Evolutionary conservation across 148 eudicot species (phyloP).

Genomic region (Chenopodium suecicum): DNA sequence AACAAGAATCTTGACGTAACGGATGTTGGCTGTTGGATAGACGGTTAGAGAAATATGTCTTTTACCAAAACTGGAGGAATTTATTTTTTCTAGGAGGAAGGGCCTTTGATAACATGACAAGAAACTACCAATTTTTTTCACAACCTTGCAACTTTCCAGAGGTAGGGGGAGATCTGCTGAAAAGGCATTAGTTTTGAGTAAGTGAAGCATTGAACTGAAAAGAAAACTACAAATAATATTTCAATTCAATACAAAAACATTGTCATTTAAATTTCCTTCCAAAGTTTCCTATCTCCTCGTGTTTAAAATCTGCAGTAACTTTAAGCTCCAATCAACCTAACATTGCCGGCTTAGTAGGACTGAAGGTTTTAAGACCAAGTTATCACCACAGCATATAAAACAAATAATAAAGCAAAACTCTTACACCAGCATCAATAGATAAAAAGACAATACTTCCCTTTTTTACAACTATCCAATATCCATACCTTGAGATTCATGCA

Average conservation of each 20-base stretch:
- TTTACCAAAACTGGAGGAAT: neutral
- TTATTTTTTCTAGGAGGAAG: neutral
- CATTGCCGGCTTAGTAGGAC: neutral
- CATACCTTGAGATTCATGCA: slow-evolving; percentile 73
- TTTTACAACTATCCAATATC: slow-evolving; percentile 1
- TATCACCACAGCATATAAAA: neutral
- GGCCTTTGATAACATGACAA: neutral
- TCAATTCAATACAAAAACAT: neutral
- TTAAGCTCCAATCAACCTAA: neutral
- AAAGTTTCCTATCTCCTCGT: neutral
- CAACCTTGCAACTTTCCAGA: neutral
- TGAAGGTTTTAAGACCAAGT: neutral
- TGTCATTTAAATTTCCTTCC: neutral
- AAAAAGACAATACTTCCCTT: neutral
- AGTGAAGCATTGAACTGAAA: neutral
- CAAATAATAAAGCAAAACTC: neutral
- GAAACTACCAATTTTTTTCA: neutral
- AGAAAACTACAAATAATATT: neutral
- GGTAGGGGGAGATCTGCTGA: neutral
- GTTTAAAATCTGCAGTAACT: neutral
- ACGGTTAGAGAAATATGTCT: neutral
- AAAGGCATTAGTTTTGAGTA: neutral
- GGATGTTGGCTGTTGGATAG: neutral
- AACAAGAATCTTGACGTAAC: neutral
- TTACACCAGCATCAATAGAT: neutral